A percentile compares a stretch with the other conserved stretches of the same genome.
phyloP scores from a whole-genome alignment of 2,329 filamentous ascomycete genomes.

The Colletotrichum phormii region DNA sequence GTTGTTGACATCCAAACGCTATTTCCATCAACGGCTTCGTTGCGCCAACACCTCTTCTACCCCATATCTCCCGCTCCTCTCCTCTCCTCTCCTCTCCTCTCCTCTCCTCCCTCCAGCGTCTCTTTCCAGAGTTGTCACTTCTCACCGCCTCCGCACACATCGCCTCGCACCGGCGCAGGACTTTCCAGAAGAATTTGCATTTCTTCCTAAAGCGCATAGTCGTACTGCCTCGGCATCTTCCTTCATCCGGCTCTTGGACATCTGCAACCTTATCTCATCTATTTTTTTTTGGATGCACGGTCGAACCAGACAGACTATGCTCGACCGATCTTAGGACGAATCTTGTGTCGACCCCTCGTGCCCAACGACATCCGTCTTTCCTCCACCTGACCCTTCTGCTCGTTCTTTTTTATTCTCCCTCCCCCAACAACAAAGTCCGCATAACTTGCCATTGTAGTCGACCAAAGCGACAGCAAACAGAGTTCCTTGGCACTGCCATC shows the following conservation, averaged over 20 bases:
- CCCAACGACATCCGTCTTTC: background rate
- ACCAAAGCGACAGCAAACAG: background rate
- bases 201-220: background rate
- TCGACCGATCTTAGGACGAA: conserved; percentile 1
- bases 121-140: background rate
- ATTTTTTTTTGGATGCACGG: conserved; percentile 10
- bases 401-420: background rate
- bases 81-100: background rate
- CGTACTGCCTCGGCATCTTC: background rate
- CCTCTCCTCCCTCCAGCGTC: background rate
- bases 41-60: background rate
- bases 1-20: background rate
- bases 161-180: background rate
- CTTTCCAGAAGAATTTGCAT: background rate
- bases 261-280: conserved; percentile 24
- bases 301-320: background rate
- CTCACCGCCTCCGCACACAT: background rate
- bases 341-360: background rate
- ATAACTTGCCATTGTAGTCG: background rate
- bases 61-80: background rate
- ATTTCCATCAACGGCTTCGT: conserved; percentile 3
- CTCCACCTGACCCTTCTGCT: background rate
- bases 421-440: background rate
- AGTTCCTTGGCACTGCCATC: background rate
- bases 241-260: conserved; percentile 9